phyloP scores from a whole-genome alignment of 2,329 filamentous ascomycete genomes.

The Sclerotinia subarctica region DNA sequence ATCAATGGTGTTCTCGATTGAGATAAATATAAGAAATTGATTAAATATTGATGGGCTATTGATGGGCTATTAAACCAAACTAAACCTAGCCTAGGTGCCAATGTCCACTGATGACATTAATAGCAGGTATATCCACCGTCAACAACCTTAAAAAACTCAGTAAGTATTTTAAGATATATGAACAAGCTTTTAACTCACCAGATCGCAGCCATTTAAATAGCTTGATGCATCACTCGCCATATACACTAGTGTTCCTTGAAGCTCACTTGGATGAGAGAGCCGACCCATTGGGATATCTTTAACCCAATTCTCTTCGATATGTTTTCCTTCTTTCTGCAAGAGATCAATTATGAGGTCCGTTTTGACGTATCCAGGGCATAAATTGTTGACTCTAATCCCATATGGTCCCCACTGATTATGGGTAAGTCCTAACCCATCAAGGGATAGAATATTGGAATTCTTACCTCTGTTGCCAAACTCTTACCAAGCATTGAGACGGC shows the following conservation, averaged over 20 bases:
- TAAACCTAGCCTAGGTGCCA: slow-evolving; percentile 21
- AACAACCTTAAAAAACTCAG: not conserved
- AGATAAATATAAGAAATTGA: not conserved
- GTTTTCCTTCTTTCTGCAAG: slow-evolving; percentile 39
- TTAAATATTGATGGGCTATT: not conserved
- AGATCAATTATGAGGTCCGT: slow-evolving; percentile 39
- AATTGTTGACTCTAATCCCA: slow-evolving; percentile 63
- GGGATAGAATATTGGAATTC: not conserved
- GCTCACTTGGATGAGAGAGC: slow-evolving; percentile 41
- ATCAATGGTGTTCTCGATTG: too few species aligned
- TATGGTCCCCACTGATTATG: slow-evolving; percentile 53
- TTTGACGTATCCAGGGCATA: slow-evolving; percentile 57
- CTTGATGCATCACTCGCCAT: slow-evolving; percentile 34
- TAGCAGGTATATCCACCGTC: slow-evolving; percentile 31
- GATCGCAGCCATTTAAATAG: slow-evolving; percentile 31
- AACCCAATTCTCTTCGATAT: slow-evolving; percentile 41
- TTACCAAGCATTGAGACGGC: slow-evolving; percentile 58
- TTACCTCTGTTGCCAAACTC: slow-evolving; percentile 52
- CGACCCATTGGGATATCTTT: slow-evolving; percentile 41
- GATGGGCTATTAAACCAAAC: not conserved
- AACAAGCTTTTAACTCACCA: slow-evolving; percentile 26
- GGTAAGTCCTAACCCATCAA: slow-evolving; percentile 3
- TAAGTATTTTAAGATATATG: not conserved
- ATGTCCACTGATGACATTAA: slow-evolving; percentile 24
- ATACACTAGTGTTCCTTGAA: slow-evolving; percentile 39